Conservation (phyloP, 441 rosid genomes). For the Euphorbia schlechtendalii region DNA sequence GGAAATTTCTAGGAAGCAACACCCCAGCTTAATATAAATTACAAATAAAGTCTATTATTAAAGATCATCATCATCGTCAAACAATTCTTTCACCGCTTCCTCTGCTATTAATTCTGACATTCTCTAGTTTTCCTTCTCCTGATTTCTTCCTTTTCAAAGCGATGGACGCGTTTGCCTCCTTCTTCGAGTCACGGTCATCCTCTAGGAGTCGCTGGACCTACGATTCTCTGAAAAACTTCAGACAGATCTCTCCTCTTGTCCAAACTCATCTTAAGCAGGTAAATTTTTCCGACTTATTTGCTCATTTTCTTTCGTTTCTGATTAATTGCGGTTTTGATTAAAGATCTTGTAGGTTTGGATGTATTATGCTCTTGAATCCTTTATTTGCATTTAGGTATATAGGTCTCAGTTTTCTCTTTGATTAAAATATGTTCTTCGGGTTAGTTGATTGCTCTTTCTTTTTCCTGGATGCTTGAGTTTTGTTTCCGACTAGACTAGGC, state of each 20-base stretch:
- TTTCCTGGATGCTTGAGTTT: neutral
- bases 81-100: neutral
- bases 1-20: slow-evolving; percentile 8
- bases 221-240: slow-evolving; percentile 46
- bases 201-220: slow-evolving; percentile 26
- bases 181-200: slow-evolving; percentile 35
- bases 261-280: slow-evolving; percentile 49
- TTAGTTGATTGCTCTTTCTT: neutral
- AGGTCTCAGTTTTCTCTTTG: neutral
- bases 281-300: neutral
- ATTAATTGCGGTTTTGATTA: neutral
- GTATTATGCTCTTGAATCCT: neutral
- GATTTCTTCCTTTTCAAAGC: neutral
- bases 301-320: neutral
- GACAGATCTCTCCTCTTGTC: slow-evolving; percentile 47
- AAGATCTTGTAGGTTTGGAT: neutral
- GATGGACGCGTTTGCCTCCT: slow-evolving; percentile 53
- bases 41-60: too few relatives aligned
- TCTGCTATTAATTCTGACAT: neutral
- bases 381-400: neutral
- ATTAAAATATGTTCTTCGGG: neutral
- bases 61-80: too few relatives aligned
- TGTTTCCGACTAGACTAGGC: neutral
- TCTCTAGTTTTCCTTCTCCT: neutral
- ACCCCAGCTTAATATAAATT: neutral